These are phyloP conservation scores for Lathyrus tuberosus DNA, from an alignment of 306 rosid genomes.

Conservation along the genomic window DNA sequence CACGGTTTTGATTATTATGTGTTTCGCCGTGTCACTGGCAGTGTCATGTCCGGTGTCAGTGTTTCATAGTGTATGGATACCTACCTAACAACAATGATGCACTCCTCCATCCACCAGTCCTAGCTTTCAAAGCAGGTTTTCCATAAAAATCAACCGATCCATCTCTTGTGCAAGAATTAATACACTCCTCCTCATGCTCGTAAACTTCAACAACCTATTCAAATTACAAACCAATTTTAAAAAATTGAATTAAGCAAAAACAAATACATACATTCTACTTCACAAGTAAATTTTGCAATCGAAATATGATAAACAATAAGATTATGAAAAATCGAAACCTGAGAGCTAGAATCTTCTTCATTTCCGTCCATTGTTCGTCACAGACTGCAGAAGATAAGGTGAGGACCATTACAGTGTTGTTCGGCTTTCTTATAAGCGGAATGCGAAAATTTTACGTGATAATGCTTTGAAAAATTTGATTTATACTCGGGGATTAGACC, in stretches of 20 bases:
- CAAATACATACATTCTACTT: no score
- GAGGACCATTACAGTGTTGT: no score
- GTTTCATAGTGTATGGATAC: slow-evolving; percentile 19
- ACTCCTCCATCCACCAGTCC: slow-evolving; percentile 61
- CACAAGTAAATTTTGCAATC: no score
- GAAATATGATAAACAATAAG: no score
- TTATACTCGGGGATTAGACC: no score
- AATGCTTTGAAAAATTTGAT: no score
- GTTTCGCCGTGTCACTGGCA: no score
- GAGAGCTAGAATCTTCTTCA: not conserved
- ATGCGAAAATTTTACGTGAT: no score
- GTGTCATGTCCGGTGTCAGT: no score
- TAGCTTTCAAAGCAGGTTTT: slow-evolving; percentile 43
- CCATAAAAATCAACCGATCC: slow-evolving; percentile 56
- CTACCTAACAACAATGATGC: slow-evolving; percentile 60
- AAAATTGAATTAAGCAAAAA: no score
- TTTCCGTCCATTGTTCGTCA: not conserved
- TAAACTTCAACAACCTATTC: slow-evolving; percentile 44
- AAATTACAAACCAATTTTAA: not conserved
- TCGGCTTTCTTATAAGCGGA: not conserved
- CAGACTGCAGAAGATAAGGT: no score
- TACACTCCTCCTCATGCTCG: slow-evolving; percentile 29
- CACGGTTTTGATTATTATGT: no score
- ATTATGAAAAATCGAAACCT: not conserved
- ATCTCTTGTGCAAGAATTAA: slow-evolving; percentile 44